Percentiles rank a stretch among this genome's conserved stretches.
Evolutionary conservation across 2,329 filamentous ascomycete species (phyloP).

Genomic region (Phialophora tarda): DNA sequence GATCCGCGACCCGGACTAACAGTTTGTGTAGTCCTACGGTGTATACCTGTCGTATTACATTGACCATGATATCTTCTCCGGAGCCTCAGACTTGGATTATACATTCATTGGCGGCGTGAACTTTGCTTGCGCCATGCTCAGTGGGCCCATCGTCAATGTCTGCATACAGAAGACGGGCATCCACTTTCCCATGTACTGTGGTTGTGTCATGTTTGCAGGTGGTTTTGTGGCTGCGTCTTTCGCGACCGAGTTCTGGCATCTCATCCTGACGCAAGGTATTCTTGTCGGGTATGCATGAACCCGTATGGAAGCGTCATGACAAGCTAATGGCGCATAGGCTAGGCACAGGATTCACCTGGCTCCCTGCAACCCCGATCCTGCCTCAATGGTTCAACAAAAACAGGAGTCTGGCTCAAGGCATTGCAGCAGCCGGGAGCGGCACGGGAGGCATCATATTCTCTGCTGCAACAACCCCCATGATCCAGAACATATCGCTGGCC

Average conservation of each 20-base stretch:
- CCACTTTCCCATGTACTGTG: conserved; percentile 39
- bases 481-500: conserved; percentile 41
- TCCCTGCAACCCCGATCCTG: conserved; percentile 39
- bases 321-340: conserved; percentile 19
- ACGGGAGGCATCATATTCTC: conserved; percentile 42
- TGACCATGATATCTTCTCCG: conserved; percentile 41
- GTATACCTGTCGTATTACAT: conserved; percentile 54
- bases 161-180: conserved; percentile 38
- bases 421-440: conserved; percentile 43
- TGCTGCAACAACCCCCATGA: conserved; percentile 41
- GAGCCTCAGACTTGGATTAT: conserved; percentile 41
- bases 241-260: conserved; percentile 38
- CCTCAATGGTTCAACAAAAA: conserved; percentile 45
- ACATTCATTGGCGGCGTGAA: conserved; percentile 44
- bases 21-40: conserved; percentile 44
- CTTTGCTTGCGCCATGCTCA: conserved; percentile 40
- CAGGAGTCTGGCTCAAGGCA: conserved; percentile 43
- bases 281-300: conserved; percentile 36
- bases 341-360: conserved; percentile 41
- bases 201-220: conserved; percentile 35
- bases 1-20: conserved; percentile 1
- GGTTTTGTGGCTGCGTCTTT: conserved; percentile 43
- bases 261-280: conserved; percentile 42
- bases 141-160: conserved; percentile 41
- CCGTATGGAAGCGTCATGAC: not conserved